A percentile compares a stretch with the other conserved stretches of the same genome.
phyloP scores from a whole-genome alignment of 2,329 filamentous ascomycete species.

The Malbranchea cinnamomea region DNA sequence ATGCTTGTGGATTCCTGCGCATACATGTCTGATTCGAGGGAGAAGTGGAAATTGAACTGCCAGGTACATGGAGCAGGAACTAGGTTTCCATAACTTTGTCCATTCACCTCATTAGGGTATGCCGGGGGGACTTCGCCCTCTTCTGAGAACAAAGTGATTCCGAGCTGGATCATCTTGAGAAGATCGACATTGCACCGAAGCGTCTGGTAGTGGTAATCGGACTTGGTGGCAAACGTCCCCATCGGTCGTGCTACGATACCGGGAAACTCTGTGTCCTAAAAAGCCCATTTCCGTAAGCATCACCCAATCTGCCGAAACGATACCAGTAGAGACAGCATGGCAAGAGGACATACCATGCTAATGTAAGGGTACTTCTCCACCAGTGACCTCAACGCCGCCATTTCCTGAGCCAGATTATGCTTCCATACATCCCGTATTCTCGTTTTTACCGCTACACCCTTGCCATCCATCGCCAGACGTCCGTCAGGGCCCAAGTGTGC shows the following conservation, averaged over 20 bases:
- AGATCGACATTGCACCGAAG: constrained; percentile 94
- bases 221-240: constrained; percentile 85
- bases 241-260: constrained; percentile 92
- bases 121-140: constrained; percentile 76
- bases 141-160: constrained; percentile 81
- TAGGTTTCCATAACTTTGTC: constrained; percentile 37
- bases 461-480: constrained; percentile 39
- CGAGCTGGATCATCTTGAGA: constrained; percentile 93
- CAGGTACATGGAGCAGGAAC: constrained; percentile 70
- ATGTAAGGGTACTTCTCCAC: constrained; percentile 90
- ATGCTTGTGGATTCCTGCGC: constrained; percentile 89
- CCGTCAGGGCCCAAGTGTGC: constrained; percentile 30
- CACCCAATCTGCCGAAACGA: constrained; percentile 1
- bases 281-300: constrained; percentile 10
- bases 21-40: constrained; percentile 91
- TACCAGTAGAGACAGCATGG: constrained; percentile 6
- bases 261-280: constrained; percentile 93
- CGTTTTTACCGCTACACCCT: constrained; percentile 47
- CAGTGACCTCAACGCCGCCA: constrained; percentile 66
- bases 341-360: constrained; percentile 64
- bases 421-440: constrained; percentile 95
- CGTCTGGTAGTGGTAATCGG: constrained; percentile 97
- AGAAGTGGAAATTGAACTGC: constrained; percentile 99
- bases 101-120: constrained; percentile 40
- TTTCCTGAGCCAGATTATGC: constrained; percentile 79